Base-by-base conservation (phyloP, 2,329 filamentous ascomycete species). In the Dactylellina leptospora region DNA sequence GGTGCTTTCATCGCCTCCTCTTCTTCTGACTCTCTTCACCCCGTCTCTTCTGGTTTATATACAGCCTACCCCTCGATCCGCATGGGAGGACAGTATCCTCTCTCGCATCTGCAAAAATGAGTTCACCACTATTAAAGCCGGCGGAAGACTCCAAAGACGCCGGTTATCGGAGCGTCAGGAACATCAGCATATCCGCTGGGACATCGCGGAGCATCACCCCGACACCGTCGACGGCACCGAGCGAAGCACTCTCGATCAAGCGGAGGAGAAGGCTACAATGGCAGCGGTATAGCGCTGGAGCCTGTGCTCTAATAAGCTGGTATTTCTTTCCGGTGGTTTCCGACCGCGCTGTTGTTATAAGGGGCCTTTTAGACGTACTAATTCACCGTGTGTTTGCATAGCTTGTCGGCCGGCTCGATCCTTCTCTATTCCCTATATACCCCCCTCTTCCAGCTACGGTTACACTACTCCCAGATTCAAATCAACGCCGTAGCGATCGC, bases 391-490 rank as follows among this genome's bases (percentile, higher is more conserved):
- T 8, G 13, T 54, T 10, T 16, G 6, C 27, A 74, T 47, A 72
- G 77, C 58, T 55, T 97, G 28, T 95, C 91, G 79, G 93, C 92
- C 27, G 95, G 93, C 73, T 96, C 91, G 77, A 91, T 97, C 77
- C 92, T 92, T 53, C 90, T 92, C 51, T 99, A 95, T 82, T 96
- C 92, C 33, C 87, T 99, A 28, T 99, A 97, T 79, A 95, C 90
- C 6, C 93, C 91, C 75, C 84, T 96, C 50, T 92, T 99, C 81
- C 91, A 96, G 79, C 89, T 89, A 61, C 88, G 88, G 45, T 84
- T 99, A 55, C 89, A 88, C 78, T 99, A 97, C 81, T 89, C 88
- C 2, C 95, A 99, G 81, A 86, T 95, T 74, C 91, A 95, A 79
- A 92, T 99, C 80, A 97, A 97, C 80, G 87, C 89, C 27, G 88